phyloP scores from a whole-genome alignment of 805 yeast species.

The Cyberlindnera lachancei region DNA sequence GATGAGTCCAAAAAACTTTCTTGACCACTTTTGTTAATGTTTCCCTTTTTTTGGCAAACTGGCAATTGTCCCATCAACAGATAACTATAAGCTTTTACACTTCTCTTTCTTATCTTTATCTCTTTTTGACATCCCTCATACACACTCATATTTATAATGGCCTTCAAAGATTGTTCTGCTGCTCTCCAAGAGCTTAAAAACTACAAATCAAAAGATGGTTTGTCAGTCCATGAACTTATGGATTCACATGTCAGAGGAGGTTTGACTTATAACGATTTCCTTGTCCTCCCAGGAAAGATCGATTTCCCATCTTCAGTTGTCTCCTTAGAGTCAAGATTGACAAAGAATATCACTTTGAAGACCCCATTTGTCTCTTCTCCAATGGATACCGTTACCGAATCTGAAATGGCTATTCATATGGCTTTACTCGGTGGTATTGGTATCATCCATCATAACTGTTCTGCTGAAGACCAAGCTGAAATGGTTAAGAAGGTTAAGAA shows the following conservation, averaged over 20 bases:
- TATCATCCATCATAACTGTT: constrained; percentile 95
- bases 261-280: constrained; percentile 92
- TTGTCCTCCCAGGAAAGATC: constrained; percentile 92
- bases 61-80: constrained; percentile 18
- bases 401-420: constrained; percentile 97
- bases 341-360: constrained; percentile 86
- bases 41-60: constrained; percentile 23
- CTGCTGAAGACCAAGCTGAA: constrained; percentile 95
- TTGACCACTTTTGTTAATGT: not conserved
- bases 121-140: no score
- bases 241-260: constrained; percentile 92
- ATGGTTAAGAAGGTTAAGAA: constrained; percentile 97
- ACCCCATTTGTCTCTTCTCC: constrained; percentile 97
- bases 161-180: constrained; percentile 37
- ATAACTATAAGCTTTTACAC: no score
- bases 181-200: constrained; percentile 63
- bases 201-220: constrained; percentile 75
- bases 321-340: constrained; percentile 74
- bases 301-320: constrained; percentile 78
- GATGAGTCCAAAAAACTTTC: not conserved
- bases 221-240: constrained; percentile 76
- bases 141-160: constrained; percentile 11
- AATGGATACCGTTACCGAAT: constrained; percentile 98
- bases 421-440: constrained; percentile 98
- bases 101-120: no score